These are phyloP conservation scores for Cyclocybe cylindracea DNA, from an alignment of 768 basidiomycete genomes.

Conservation along the genomic window DNA sequence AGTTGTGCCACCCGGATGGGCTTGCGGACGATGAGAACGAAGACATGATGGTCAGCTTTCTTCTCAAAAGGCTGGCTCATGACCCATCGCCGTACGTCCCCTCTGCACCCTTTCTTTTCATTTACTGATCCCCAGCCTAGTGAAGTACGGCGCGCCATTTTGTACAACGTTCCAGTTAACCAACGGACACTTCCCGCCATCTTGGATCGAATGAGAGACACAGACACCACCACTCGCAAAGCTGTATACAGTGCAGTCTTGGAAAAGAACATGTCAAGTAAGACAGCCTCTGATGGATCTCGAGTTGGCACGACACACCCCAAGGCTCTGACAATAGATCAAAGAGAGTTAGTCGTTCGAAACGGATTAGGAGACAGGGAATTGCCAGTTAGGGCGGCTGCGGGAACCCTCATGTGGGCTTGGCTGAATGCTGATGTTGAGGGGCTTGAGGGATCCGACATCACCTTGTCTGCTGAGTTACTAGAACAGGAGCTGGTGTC, in stretches of 20 bases:
- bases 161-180: constrained; percentile 69
- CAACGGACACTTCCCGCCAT: constrained; percentile 60
- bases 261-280: constrained; percentile 31
- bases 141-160: constrained; percentile 82
- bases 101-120: neutral
- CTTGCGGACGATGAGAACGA: constrained; percentile 49
- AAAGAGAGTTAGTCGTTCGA: constrained; percentile 76
- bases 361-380: constrained; percentile 91
- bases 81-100: constrained; percentile 74
- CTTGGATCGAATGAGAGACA: constrained; percentile 77
- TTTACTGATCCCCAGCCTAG: constrained; percentile 33
- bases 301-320: constrained; percentile 61
- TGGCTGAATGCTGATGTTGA: constrained; percentile 71
- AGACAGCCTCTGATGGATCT: constrained; percentile 10
- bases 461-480: constrained; percentile 6
- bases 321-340: constrained; percentile 61
- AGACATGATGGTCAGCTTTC: constrained; percentile 59
- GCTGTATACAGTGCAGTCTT: constrained; percentile 68
- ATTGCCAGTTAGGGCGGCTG: constrained; percentile 65
- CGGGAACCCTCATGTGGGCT: constrained; percentile 64
- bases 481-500: constrained; percentile 41
- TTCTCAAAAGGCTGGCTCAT: constrained; percentile 65
- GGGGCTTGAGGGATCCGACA: constrained; percentile 34
- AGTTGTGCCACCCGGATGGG: constrained; percentile 73
- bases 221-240: constrained; percentile 73